These are phyloP conservation scores for Anastatica hierochuntica DNA, from an alignment of 345 rosid genomes.

Conservation along the genomic window DNA sequence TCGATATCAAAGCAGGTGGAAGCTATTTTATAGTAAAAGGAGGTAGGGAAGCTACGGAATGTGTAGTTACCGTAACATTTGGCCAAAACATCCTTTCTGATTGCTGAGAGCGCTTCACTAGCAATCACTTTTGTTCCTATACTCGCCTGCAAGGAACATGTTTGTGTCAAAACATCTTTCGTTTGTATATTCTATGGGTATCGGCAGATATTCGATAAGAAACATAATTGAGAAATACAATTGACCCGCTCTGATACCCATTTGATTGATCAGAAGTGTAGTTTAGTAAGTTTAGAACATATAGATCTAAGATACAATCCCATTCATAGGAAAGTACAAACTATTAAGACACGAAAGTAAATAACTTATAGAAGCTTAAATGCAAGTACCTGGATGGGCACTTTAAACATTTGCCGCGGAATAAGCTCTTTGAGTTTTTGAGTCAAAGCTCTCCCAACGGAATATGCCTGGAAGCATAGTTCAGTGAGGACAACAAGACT, in stretches of 20 bases:
- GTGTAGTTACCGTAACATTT: constrained; percentile 80
- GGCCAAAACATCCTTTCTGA: constrained; percentile 95
- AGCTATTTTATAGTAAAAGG: no score
- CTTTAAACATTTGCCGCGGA: constrained; percentile 97
- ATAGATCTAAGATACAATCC: no score
- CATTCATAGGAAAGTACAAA: not conserved
- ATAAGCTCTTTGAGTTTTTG: constrained; percentile 95
- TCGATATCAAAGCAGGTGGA: no score
- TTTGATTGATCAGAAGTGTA: no score
- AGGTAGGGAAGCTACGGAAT: not conserved
- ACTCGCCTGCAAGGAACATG: constrained; percentile 57
- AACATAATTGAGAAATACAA: no score
- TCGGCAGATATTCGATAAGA: no score
- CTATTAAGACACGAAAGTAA: not conserved
- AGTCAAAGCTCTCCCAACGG: constrained; percentile 90
- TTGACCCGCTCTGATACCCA: no score
- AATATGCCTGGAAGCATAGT: constrained; percentile 64
- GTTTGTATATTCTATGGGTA: no score
- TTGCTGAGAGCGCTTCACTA: constrained; percentile 83
- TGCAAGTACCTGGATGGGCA: constrained; percentile 74
- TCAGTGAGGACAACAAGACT: no score
- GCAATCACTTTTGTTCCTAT: constrained; percentile 96
- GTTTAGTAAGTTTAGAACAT: no score
- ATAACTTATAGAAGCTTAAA: not conserved
- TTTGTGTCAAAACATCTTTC: no score